phyloP scores from a whole-genome alignment of 768 basidiomycete species.

The Suillus placidus region DNA sequence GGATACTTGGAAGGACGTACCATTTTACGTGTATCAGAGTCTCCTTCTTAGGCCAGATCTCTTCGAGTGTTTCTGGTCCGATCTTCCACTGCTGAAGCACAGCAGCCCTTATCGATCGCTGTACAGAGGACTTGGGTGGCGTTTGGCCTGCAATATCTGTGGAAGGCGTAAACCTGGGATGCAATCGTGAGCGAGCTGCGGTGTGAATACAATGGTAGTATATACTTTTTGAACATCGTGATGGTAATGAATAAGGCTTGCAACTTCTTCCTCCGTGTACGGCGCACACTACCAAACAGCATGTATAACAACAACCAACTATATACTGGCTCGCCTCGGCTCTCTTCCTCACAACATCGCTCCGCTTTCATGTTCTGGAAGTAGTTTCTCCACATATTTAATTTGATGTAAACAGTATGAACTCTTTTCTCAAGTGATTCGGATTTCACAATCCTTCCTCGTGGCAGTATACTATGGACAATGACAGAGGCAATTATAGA shows the following conservation, averaged over 20 bases:
- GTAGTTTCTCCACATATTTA: conserved; percentile 31
- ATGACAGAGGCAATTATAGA: conserved; percentile 92
- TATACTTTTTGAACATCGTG: conserved; percentile 79
- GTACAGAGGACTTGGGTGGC: conserved; percentile 90
- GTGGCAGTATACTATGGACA: conserved; percentile 70
- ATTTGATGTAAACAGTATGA: neutral
- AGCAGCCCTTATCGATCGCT: conserved; percentile 80
- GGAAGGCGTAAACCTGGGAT: conserved; percentile 63
- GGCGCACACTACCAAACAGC: conserved; percentile 15
- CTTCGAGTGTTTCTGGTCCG: conserved; percentile 79
- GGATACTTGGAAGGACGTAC: conserved; percentile 34
- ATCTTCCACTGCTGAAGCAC: conserved; percentile 85
- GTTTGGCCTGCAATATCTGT: conserved; percentile 90
- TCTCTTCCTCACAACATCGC: neutral
- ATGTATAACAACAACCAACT: conserved; percentile 19
- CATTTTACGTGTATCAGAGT: conserved; percentile 91
- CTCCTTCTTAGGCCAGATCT: conserved; percentile 99
- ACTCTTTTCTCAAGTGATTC: conserved; percentile 51
- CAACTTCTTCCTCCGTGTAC: neutral
- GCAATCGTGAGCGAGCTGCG: conserved; percentile 16
- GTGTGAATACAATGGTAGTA: conserved; percentile 10
- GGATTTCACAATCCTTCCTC: conserved; percentile 86
- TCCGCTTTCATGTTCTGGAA: conserved; percentile 49
- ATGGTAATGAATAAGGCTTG: conserved; percentile 18
- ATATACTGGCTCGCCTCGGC: conserved; percentile 3